These are phyloP conservation scores for Neopestalotiopsis sp. DNA, from an alignment of 2,329 filamentous ascomycete species.

Conservation along the genomic window DNA sequence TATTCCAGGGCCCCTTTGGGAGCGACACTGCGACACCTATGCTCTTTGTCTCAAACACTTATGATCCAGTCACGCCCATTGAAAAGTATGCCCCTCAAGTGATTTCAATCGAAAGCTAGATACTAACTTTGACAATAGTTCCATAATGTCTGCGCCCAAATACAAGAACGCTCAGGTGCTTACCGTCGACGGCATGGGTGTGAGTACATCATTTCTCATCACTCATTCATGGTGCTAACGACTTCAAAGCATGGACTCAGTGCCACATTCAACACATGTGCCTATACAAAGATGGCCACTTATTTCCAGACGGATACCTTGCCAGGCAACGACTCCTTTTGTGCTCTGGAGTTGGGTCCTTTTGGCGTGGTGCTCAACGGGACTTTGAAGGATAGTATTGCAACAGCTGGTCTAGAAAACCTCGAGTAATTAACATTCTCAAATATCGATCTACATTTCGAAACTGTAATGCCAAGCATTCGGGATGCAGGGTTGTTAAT, in stretches of 20 bases:
- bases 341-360: slow-evolving; percentile 17
- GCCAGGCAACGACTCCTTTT: slow-evolving; percentile 24
- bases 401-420: background rate
- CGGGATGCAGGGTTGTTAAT: too few relatives aligned
- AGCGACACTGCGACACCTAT: slow-evolving; percentile 24
- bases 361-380: slow-evolving; percentile 19
- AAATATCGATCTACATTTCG: too few relatives aligned
- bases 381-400: slow-evolving; percentile 19
- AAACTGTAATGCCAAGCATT: too few relatives aligned
- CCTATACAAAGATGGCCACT: slow-evolving; percentile 12
- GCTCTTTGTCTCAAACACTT: slow-evolving; percentile 25
- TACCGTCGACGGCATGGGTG: slow-evolving; percentile 21
- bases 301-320: slow-evolving; percentile 22
- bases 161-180: slow-evolving; percentile 23
- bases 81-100: slow-evolving; percentile 18
- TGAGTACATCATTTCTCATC: slow-evolving; percentile 5
- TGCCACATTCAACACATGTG: slow-evolving; percentile 14
- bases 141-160: slow-evolving; percentile 18
- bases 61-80: slow-evolving; percentile 24
- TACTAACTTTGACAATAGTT: slow-evolving; percentile 5
- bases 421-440: too few relatives aligned
- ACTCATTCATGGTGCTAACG: background rate
- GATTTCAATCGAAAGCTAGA: background rate
- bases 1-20: slow-evolving; percentile 22
- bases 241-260: slow-evolving; percentile 19